Base-by-base conservation (phyloP, 2,329 filamentous ascomycete species). In the Phialophora macrospora region DNA sequence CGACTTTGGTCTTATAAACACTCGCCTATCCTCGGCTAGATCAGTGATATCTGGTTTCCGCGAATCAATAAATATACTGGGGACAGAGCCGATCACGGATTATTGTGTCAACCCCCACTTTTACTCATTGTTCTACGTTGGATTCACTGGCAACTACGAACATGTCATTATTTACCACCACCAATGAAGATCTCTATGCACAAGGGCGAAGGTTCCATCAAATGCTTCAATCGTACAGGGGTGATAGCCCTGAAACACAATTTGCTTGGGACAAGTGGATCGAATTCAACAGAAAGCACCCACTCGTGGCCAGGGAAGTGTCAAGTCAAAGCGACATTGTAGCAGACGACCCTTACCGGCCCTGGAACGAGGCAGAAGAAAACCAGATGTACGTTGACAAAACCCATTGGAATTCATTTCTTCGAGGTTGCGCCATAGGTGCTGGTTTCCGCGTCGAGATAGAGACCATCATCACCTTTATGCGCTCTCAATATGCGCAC, bases 321-420 rank as follows among this genome's bases (percentile, higher is more conserved):
- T 51, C 48, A 28, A 22, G 12, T 51, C 20, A 28, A 26, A 28
- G 48, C 17, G 38, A 44, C 6, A n/a, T 26, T 52, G 48, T 14
- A 24, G 20, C 17, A 8, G 9, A 52, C 22, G 20, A 52, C 14
- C 22, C 48, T 12, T 8, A 11, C 17, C 12, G 14, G 1, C 52
- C 24, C 24, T 55, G 52, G 52, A 28, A 55, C 28, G 52, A 55
- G 52, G 28, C 52, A 11, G 52, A 55, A 2, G 52, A 55, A 20
- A 14, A 55, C 8, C 24, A 20, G 52, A 30, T n/a, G 28, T 55
- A 26, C 52, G 24, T 28, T 20, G 28, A 28, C 14, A 34, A 20
- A 30, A n/a, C n/a, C 17, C 28, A 55, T 22, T 55, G 52, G 52
- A 32, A 55, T 4, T 28, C 52, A 0, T 55, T 55, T 28, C 24